A percentile compares a stretch with the other conserved stretches of the same genome.
These are phyloP conservation scores for Discostella stelligeroides DNA, from an alignment of 108 stramenopile genomes.

Conservation along the genomic window DNA sequence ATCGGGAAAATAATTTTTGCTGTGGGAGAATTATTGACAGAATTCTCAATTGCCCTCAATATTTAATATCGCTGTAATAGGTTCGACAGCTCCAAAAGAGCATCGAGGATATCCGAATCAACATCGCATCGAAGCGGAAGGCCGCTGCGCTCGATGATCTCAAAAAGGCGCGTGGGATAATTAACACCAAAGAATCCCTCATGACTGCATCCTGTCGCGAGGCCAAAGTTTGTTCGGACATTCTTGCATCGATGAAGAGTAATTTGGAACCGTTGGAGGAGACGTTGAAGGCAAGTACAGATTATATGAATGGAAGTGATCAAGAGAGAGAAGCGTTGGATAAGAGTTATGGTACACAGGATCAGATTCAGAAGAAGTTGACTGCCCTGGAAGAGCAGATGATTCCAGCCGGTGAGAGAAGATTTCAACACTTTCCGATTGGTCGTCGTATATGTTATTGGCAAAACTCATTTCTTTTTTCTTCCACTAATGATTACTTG, in stretches of 20 bases:
- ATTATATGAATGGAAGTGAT: constrained; percentile 74
- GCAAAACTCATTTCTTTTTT: neutral
- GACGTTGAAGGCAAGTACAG: constrained; percentile 60
- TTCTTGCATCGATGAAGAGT: constrained; percentile 54
- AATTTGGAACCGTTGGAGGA: constrained; percentile 61
- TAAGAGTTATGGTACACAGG: constrained; percentile 81
- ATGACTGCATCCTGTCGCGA: constrained; percentile 72
- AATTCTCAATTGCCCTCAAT: no score
- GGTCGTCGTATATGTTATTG: constrained; percentile 1
- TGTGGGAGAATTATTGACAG: no score
- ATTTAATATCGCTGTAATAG: constrained; percentile 22
- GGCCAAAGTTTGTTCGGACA: constrained; percentile 47
- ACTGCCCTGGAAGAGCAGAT: constrained; percentile 88
- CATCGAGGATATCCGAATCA: constrained; percentile 80
- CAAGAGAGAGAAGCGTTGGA: constrained; percentile 86
- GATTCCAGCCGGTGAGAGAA: constrained; percentile 68
- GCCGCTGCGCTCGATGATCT: constrained; percentile 82
- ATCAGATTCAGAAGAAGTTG: constrained; percentile 58
- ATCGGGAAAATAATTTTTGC: no score
- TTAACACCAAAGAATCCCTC: constrained; percentile 65
- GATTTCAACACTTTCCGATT: no score
- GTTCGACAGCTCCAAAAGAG: constrained; percentile 81
- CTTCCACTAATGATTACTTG: neutral
- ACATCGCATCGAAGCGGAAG: constrained; percentile 85
- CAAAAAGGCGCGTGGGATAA: constrained; percentile 61